Evolutionary conservation across 176 grass and related monocot genomes (phyloP).

Genomic region (Zoysia pacifica): DNA sequence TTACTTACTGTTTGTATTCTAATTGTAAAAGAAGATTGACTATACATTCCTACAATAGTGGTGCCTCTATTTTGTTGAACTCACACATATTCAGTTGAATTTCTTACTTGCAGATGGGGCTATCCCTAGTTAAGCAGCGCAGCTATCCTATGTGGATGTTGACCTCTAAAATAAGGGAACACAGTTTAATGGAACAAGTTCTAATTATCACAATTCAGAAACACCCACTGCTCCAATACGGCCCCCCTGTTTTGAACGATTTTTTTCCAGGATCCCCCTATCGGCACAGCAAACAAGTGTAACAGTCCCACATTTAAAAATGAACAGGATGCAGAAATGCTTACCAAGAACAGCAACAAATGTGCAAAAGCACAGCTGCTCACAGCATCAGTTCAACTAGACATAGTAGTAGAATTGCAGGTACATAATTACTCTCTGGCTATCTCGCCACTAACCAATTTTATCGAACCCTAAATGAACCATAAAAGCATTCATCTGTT

Average conservation of each 20-base stretch:
- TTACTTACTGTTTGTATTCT: not conserved
- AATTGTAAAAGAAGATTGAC: not conserved
- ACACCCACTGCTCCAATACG: not conserved
- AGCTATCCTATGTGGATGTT: not conserved
- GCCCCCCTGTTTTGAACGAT: not conserved
- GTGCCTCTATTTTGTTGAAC: not conserved
- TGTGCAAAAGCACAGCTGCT: not conserved
- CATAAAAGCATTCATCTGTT: not conserved
- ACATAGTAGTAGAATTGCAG: not conserved
- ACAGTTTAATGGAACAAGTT: slow-evolving; percentile 9
- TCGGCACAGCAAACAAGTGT: not conserved
- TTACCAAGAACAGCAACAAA: not conserved
- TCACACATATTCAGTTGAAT: not conserved
- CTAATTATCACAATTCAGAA: not conserved
- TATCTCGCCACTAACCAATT: not conserved
- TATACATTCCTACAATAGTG: not conserved
- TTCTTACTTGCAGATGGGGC: not conserved
- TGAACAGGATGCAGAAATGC: not conserved
- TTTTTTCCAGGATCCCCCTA: not conserved
- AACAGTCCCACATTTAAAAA: not conserved
- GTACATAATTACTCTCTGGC: not conserved
- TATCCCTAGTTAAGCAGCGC: not conserved
- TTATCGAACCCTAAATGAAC: not conserved
- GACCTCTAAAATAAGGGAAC: slow-evolving; percentile 1
- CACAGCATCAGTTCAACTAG: not conserved